These are phyloP conservation scores for Crotalaria pallida DNA, from an alignment of 306 rosid genomes.

Conservation along the genomic window DNA sequence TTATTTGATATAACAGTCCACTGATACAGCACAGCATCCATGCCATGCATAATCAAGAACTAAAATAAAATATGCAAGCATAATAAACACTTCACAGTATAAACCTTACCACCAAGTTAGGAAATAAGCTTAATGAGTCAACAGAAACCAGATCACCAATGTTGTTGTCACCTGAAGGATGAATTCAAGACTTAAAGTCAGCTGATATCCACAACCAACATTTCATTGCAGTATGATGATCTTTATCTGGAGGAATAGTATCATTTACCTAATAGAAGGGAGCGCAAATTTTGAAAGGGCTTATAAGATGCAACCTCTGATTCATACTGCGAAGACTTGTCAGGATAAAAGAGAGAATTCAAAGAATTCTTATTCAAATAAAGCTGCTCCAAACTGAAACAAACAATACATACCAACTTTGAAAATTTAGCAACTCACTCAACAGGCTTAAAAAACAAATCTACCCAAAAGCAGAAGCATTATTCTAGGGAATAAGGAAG, in stretches of 20 bases:
- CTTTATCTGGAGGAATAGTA: slow-evolving; percentile 16
- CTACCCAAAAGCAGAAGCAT: slow-evolving; percentile 5
- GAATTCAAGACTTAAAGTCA: slow-evolving; percentile 21
- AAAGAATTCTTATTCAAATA: slow-evolving; percentile 79
- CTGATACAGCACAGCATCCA: slow-evolving; percentile 8
- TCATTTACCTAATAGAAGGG: slow-evolving; percentile 81
- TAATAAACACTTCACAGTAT: slow-evolving; percentile 10
- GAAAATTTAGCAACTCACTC: slow-evolving; percentile 24
- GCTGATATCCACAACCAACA: slow-evolving; percentile 6
- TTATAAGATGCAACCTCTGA: slow-evolving; percentile 27
- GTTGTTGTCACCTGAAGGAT: slow-evolving; percentile 70
- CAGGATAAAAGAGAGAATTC: slow-evolving; percentile 58
- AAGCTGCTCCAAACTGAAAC: slow-evolving; percentile 93
- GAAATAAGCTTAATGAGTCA: slow-evolving; percentile 72
- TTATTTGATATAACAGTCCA: not conserved
- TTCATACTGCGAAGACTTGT: slow-evolving; percentile 27
- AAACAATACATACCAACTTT: slow-evolving; percentile 26
- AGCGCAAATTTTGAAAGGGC: slow-evolving; percentile 64
- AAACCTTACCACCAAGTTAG: slow-evolving; percentile 71
- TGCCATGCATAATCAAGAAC: slow-evolving; percentile 15
- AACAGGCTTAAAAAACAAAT: slow-evolving; percentile 8
- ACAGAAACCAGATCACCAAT: slow-evolving; percentile 62
- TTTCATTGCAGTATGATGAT: slow-evolving; percentile 9
- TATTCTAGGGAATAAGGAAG: not conserved
- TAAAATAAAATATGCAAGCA: slow-evolving; percentile 8